These are phyloP conservation scores for Haplographium delicatum DNA, from an alignment of 495 filamentous ascomycete genomes.

Conservation along the genomic window DNA sequence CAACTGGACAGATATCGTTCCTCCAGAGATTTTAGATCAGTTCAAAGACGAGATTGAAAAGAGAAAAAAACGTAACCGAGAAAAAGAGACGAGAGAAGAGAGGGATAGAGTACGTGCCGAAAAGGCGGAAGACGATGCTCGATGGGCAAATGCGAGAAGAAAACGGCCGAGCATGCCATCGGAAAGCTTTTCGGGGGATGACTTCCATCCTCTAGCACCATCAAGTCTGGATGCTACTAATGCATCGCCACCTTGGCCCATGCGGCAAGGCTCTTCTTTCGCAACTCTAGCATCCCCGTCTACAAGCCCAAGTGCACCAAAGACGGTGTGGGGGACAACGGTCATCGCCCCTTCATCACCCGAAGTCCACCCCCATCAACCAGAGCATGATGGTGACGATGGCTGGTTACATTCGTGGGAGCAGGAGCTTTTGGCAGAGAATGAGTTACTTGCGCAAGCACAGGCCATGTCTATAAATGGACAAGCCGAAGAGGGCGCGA, in stretches of 20 bases:
- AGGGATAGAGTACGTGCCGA: constrained; percentile 85
- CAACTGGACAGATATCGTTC: constrained; percentile 90
- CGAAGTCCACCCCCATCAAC: constrained; percentile 32
- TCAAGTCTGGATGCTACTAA: constrained; percentile 35
- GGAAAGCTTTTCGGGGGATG: constrained; percentile 28
- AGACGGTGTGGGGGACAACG: constrained; percentile 83
- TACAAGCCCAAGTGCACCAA: constrained; percentile 63
- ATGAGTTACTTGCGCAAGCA: constrained; percentile 35
- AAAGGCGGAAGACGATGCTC: constrained; percentile 63
- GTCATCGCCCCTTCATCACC: constrained; percentile 51
- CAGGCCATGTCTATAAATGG: constrained; percentile 32
- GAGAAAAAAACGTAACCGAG: constrained; percentile 70
- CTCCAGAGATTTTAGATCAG: constrained; percentile 62
- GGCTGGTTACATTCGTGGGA: constrained; percentile 83
- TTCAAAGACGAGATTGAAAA: constrained; percentile 76
- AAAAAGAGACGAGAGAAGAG: constrained; percentile 87
- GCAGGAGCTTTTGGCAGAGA: constrained; percentile 53
- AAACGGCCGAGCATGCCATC: constrained; percentile 19
- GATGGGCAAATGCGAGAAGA: constrained; percentile 49
- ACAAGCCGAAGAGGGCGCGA: constrained; percentile 24
- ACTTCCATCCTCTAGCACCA: constrained; percentile 62
- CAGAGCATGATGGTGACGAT: constrained; percentile 48
- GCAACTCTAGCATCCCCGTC: constrained; percentile 65
- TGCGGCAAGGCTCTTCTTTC: constrained; percentile 48
- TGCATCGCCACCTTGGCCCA: constrained; percentile 51